Base-by-base conservation (phyloP, 2,329 filamentous ascomycete genomes). In the Albifimbria verrucaria region DNA sequence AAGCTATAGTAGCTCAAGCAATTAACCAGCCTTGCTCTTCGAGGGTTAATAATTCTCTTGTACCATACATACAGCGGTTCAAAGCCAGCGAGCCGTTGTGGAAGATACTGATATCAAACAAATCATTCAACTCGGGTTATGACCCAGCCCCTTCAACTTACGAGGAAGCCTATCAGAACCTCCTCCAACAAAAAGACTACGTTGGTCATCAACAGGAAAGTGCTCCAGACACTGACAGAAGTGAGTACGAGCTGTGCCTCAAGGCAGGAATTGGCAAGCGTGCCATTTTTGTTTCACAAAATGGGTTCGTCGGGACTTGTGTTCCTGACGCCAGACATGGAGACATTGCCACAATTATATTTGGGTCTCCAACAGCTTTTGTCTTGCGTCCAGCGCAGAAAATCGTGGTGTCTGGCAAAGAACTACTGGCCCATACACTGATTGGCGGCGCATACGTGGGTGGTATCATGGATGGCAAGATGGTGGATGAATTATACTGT, bases 401-500 rank as follows among this genome's bases (percentile, higher is more conserved):
- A 22, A 9, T 3, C 18, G 44, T 23, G 18, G 10, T 25, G 20
- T 11, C 12, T 46, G 44, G 44, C 15, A 7, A 11, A 25, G 22
- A 46, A 11, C 11, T 23, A 22, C 18, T 22, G 22, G 44, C 24
- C 18, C 6, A 46, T 22, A 22, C n/a, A 24, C 22, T 46, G 18
- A 22, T 46, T 12, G 44, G 44, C 10, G 44, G 18, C 7, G 44
- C 44, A 25, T 46, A 46, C 22, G 44, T 46, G 11, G 44, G 44
- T 46, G 44, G 44, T 7, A 25, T 46, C 44, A 46, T 46, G 44
- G 18, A 25, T 4, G 44, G 44, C 12, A 22, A 46, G 22, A 46
- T 46, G 44, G 44, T 46, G 22, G 44, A 46, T 24, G 44, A 46
- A 22, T 22, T 46, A 7, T 46, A 46, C 22, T 46, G 44, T 22